Percentiles rank a stretch among this genome's conserved stretches.
These are phyloP conservation scores for Collybia sordida DNA, from an alignment of 768 basidiomycete species.

Conservation along the genomic window DNA sequence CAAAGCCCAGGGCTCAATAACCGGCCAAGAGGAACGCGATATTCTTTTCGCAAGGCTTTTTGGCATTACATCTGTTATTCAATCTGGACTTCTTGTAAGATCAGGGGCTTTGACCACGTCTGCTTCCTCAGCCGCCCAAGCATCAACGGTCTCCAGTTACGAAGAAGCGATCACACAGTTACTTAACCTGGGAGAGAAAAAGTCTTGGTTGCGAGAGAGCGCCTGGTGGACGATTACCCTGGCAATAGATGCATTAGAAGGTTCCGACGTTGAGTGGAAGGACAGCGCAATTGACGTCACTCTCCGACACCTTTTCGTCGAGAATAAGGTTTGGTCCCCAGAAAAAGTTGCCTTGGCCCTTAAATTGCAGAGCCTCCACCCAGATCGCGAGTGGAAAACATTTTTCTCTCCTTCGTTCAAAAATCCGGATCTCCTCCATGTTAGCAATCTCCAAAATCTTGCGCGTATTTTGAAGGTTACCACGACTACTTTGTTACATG, in stretches of 20 bases:
- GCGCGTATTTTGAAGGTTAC: slow-evolving; percentile 80
- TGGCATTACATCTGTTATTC: slow-evolving; percentile 81
- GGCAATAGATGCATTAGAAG: slow-evolving; percentile 59
- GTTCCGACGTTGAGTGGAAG: slow-evolving; percentile 70
- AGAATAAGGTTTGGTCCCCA: slow-evolving; percentile 69
- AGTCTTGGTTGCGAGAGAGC: slow-evolving; percentile 89
- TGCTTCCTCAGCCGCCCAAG: slow-evolving; percentile 49
- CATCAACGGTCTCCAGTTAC: slow-evolving; percentile 62
- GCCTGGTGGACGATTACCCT: slow-evolving; percentile 82
- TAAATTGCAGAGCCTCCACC: slow-evolving; percentile 60
- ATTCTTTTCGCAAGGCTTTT: slow-evolving; percentile 90
- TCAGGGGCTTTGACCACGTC: slow-evolving; percentile 51
- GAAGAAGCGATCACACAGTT: slow-evolving; percentile 58
- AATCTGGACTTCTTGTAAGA: slow-evolving; percentile 79
- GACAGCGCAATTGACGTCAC: slow-evolving; percentile 54
- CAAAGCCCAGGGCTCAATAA: slow-evolving; percentile 72
- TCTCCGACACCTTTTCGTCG: slow-evolving; percentile 52
- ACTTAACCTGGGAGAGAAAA: slow-evolving; percentile 71
- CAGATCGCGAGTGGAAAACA: slow-evolving; percentile 66
- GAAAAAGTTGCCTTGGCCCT: slow-evolving; percentile 86
- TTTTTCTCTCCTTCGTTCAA: slow-evolving; percentile 76
- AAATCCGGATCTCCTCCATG: slow-evolving; percentile 62
- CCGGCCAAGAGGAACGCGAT: slow-evolving; percentile 92
- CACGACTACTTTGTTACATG: slow-evolving; percentile 2
- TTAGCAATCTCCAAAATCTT: slow-evolving; percentile 69